Conservation (phyloP, 2,329 filamentous ascomycete genomes). For the Penicillium sp. region DNA sequence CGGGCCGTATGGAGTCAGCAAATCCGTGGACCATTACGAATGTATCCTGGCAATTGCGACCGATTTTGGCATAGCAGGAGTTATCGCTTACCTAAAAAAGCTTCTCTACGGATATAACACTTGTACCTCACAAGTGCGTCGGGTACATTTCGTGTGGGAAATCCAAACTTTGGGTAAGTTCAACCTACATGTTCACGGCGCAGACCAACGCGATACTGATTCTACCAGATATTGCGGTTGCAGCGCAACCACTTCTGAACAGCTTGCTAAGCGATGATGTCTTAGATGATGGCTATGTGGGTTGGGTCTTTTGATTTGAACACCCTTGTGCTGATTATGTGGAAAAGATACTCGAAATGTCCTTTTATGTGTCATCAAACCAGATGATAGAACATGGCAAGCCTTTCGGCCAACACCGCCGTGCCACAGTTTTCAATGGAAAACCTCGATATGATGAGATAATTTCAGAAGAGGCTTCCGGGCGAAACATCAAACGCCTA, state of each 20-base stretch:
- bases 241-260: constrained; percentile 3
- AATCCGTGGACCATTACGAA: constrained; percentile 8
- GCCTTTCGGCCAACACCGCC: constrained; percentile 1
- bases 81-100: constrained; percentile 10
- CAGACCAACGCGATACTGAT: background rate
- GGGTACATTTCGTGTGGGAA: constrained; percentile 12
- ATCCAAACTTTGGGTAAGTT: constrained; percentile 4
- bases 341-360: constrained; percentile 5
- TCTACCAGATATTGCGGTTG: constrained; percentile 4
- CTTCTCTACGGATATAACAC: constrained; percentile 16
- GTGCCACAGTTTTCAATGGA: constrained; percentile 3
- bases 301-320: background rate
- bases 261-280: constrained; percentile 5
- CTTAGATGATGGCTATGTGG: constrained; percentile 5
- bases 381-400: constrained; percentile 5
- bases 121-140: constrained; percentile 8
- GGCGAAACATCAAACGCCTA: constrained; percentile 5
- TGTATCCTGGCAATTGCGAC: constrained; percentile 8
- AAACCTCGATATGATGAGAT: background rate
- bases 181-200: background rate
- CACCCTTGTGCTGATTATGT: background rate
- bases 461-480: constrained; percentile 8
- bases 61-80: constrained; percentile 10
- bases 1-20: constrained; percentile 9
- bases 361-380: constrained; percentile 1